A percentile compares a stretch with the other conserved stretches of the same genome.
Evolutionary conservation across 1,139 yeast genomes (phyloP).

Genomic region (Debaryomyces sp.): DNA sequence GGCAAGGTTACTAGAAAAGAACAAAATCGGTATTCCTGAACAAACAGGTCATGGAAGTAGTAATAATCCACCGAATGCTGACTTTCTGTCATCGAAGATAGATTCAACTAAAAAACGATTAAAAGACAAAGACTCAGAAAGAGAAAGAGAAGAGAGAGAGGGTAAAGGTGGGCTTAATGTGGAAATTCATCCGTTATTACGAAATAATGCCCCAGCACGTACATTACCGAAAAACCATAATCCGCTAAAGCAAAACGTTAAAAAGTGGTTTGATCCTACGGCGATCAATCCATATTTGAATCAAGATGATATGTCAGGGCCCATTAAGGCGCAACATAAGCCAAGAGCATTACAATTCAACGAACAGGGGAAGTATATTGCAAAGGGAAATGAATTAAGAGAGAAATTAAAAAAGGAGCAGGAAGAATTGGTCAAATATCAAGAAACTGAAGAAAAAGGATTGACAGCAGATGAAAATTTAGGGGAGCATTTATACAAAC

Average conservation of each 20-base stretch:
- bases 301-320: constrained; percentile 29
- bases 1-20: constrained; percentile 9
- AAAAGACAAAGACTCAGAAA: neutral
- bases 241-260: constrained; percentile 31
- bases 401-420: constrained; percentile 37
- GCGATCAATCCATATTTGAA: constrained; percentile 66
- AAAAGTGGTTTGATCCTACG: constrained; percentile 40
- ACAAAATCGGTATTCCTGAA: neutral
- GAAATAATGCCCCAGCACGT: constrained; percentile 26
- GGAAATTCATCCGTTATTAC: constrained; percentile 62
- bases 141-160: constrained; percentile 4
- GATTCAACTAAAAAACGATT: neutral
- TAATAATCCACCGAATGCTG: neutral
- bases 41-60: neutral
- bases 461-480: constrained; percentile 47
- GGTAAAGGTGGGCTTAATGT: constrained; percentile 50
- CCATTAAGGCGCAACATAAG: constrained; percentile 15
- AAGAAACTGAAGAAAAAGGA: constrained; percentile 39
- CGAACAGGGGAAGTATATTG: constrained; percentile 62
- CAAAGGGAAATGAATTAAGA: constrained; percentile 55
- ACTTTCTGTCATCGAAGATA: neutral
- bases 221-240: constrained; percentile 26
- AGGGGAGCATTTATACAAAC: constrained; percentile 56
- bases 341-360: constrained; percentile 52
- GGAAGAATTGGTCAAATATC: constrained; percentile 24